Conservation (phyloP, 768 basidiomycete species). For the Pisolithus tinctorius region DNA sequence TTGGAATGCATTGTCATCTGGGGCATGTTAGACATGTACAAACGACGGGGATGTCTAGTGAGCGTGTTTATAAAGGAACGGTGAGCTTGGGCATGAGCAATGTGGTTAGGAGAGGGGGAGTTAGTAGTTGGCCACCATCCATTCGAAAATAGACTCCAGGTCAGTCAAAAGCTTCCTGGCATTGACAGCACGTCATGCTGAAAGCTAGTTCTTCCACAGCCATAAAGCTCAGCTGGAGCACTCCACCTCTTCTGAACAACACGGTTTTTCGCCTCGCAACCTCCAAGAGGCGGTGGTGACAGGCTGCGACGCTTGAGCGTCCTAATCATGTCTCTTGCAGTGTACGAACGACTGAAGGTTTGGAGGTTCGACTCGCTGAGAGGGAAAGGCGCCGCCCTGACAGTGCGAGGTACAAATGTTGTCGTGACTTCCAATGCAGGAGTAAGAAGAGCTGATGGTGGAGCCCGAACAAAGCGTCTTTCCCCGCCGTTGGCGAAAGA, state of each 20-base stretch:
- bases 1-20: background rate
- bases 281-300: slow-evolving; percentile 16
- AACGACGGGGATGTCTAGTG: background rate
- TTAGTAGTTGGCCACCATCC: background rate
- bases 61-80: background rate
- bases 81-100: background rate
- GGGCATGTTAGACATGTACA: background rate
- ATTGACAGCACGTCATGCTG: slow-evolving; percentile 51
- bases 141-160: background rate
- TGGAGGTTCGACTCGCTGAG: slow-evolving; percentile 49
- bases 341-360: slow-evolving; percentile 49
- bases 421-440: slow-evolving; percentile 45
- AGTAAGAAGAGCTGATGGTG: slow-evolving; percentile 31
- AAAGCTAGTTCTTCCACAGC: slow-evolving; percentile 46
- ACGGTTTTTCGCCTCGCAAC: slow-evolving; percentile 15
- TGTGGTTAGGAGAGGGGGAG: background rate
- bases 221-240: slow-evolving; percentile 56
- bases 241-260: slow-evolving; percentile 49
- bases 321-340: slow-evolving; percentile 58
- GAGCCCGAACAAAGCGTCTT: slow-evolving; percentile 13
- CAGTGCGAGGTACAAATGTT: slow-evolving; percentile 40
- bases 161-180: slow-evolving; percentile 50
- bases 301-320: slow-evolving; percentile 53
- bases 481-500: slow-evolving; percentile 2
- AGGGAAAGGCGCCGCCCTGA: slow-evolving; percentile 35